These are phyloP conservation scores for Macrocystidia cucumis DNA, from an alignment of 1,284 basidiomycete genomes.

Conservation along the genomic window DNA sequence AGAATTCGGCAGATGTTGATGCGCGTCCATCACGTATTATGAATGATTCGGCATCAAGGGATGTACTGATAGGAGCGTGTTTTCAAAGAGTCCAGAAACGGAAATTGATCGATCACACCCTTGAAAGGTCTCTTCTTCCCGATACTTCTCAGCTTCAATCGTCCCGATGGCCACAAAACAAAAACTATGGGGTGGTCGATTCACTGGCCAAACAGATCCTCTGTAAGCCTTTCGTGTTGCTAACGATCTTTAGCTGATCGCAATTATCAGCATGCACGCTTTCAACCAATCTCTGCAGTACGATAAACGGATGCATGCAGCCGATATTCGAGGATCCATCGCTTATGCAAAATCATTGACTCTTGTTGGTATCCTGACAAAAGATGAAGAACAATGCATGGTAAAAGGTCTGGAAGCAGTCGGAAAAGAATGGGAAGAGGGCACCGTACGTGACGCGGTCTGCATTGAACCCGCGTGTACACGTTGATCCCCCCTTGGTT, in stretches of 20 bases:
- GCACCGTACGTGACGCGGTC: constrained; percentile 40
- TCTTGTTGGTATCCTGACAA: constrained; percentile 73
- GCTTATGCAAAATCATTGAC: constrained; percentile 89
- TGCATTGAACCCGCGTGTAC: neutral
- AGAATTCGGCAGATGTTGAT: too few species aligned
- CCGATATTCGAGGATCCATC: constrained; percentile 91
- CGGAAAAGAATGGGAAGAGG: constrained; percentile 78
- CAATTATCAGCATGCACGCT: constrained; percentile 72
- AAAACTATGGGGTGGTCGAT: constrained; percentile 86
- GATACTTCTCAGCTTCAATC: too few species aligned
- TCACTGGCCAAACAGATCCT: constrained; percentile 84
- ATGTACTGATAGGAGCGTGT: too few species aligned
- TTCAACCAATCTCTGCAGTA: constrained; percentile 96
- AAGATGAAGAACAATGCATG: constrained; percentile 71
- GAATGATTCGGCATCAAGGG: too few species aligned
- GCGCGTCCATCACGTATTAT: too few species aligned
- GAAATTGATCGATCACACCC: too few species aligned
- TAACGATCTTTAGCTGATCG: constrained; percentile 7
- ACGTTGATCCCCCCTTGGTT: constrained; percentile 4
- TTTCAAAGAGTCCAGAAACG: too few species aligned
- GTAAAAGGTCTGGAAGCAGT: constrained; percentile 75
- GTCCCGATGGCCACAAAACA: constrained; percentile 60
- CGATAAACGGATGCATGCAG: constrained; percentile 89
- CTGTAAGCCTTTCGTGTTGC: constrained; percentile 42
- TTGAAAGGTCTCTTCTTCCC: too few species aligned